These are phyloP conservation scores for Phytophthora syringae DNA, from an alignment of 352 stramenopile genomes.

Conservation along the genomic window DNA sequence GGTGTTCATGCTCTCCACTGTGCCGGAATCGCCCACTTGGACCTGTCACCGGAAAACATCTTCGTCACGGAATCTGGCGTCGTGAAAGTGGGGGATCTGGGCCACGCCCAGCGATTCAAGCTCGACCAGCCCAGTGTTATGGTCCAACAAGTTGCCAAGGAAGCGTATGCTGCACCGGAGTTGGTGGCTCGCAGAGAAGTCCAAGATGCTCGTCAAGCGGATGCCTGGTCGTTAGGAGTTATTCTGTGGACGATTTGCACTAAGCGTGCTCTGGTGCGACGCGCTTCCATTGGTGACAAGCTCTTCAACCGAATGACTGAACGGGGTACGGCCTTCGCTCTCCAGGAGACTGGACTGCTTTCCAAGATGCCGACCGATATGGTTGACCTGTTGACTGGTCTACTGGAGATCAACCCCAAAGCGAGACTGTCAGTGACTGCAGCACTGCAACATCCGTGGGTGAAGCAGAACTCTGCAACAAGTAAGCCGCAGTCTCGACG, in stretches of 20 bases:
- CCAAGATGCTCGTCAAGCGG: constrained; percentile 60
- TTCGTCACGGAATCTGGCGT: constrained; percentile 88
- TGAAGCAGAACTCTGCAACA: constrained; percentile 23
- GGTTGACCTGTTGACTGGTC: constrained; percentile 48
- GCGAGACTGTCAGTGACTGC: constrained; percentile 55
- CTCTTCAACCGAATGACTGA: constrained; percentile 56
- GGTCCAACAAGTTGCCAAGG: constrained; percentile 54
- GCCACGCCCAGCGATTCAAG: constrained; percentile 62
- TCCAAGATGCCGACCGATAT: constrained; percentile 34
- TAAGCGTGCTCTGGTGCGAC: constrained; percentile 62
- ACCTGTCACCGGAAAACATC: constrained; percentile 96
- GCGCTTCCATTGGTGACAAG: constrained; percentile 47
- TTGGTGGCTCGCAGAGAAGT: constrained; percentile 38
- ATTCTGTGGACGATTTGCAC: constrained; percentile 73
- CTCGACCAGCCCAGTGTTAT: constrained; percentile 25
- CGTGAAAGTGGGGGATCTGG: constrained; percentile 91
- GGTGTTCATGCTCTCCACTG: constrained; percentile 89
- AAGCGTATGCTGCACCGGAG: constrained; percentile 75
- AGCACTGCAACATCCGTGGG: constrained; percentile 65
- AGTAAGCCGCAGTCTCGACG: constrained; percentile 25
- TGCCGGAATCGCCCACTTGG: constrained; percentile 90
- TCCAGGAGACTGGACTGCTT: constrained; percentile 39
- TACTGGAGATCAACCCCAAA: constrained; percentile 57
- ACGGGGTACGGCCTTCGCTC: constrained; percentile 26
- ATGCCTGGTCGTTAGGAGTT: constrained; percentile 78